Conservation (phyloP, 2,329 filamentous ascomycete species). For the Colletotrichum melonis region DNA sequence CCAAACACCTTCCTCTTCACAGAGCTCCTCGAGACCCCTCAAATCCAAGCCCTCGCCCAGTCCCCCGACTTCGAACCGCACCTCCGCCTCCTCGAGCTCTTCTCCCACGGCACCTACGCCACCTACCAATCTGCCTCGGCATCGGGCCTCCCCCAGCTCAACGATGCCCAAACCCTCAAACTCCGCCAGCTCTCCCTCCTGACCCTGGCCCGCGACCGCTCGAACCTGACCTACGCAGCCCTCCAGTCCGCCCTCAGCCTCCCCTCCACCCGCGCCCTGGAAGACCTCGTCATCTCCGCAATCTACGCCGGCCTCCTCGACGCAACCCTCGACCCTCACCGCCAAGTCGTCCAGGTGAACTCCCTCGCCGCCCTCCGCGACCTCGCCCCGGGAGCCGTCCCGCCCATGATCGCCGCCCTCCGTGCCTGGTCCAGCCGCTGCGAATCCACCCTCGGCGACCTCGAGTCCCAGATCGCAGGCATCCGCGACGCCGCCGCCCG, state of each 20-base stretch:
- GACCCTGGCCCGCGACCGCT: conserved; percentile 76
- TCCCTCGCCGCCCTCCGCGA: conserved; percentile 89
- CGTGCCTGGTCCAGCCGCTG: conserved; percentile 84
- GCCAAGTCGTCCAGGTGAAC: conserved; percentile 79
- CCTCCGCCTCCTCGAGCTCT: conserved; percentile 83
- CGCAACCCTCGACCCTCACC: conserved; percentile 84
- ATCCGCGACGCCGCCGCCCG: conserved; percentile 70
- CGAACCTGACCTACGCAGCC: conserved; percentile 77
- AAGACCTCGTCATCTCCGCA: conserved; percentile 86
- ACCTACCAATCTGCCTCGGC: conserved; percentile 67
- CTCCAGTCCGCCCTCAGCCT: conserved; percentile 78
- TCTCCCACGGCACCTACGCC: conserved; percentile 90
- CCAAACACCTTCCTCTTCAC: conserved; percentile 93
- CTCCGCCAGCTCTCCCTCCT: conserved; percentile 92
- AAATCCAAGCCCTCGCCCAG: conserved; percentile 78
- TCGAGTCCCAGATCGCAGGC: conserved; percentile 79
- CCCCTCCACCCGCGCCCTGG: conserved; percentile 75
- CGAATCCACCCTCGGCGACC: conserved; percentile 75
- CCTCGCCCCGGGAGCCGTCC: conserved; percentile 78
- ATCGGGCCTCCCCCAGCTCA: conserved; percentile 74
- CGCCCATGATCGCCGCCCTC: conserved; percentile 75
- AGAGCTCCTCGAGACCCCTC: conserved; percentile 86
- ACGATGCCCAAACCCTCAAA: conserved; percentile 80
- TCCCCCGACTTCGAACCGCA: conserved; percentile 70
- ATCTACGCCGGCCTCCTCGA: conserved; percentile 87